Percentiles rank a stretch among this genome's conserved stretches.
Conservation (phyloP, 768 basidiomycete genomes). For the Pisolithus marmoratus region DNA sequence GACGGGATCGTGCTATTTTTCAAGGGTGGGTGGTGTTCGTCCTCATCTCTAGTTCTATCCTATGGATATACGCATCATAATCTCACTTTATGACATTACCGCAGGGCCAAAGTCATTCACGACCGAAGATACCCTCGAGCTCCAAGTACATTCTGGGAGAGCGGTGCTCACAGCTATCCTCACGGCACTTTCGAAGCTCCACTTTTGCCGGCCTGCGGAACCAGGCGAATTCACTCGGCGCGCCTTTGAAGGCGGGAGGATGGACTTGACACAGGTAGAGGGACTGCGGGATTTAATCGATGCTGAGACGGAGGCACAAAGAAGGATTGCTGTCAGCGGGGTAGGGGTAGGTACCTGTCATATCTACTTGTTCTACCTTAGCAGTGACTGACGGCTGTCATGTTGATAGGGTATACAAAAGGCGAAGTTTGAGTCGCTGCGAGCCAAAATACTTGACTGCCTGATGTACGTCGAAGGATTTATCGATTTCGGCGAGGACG, state of each 20-base stretch:
- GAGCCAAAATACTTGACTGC: slow-evolving; percentile 62
- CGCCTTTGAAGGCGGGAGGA: slow-evolving; percentile 72
- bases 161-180: slow-evolving; percentile 74
- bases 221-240: slow-evolving; percentile 87
- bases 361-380: background rate
- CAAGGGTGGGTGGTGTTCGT: slow-evolving; percentile 43
- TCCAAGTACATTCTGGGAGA: slow-evolving; percentile 84
- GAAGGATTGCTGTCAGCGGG: slow-evolving; percentile 63
- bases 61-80: background rate
- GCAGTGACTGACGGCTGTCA: background rate
- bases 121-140: slow-evolving; percentile 73
- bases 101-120: slow-evolving; percentile 79
- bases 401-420: slow-evolving; percentile 55
- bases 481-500: slow-evolving; percentile 88
- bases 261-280: slow-evolving; percentile 88
- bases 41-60: background rate
- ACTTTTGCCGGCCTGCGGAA: slow-evolving; percentile 70
- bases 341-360: slow-evolving; percentile 49
- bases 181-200: slow-evolving; percentile 51
- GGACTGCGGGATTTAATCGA: slow-evolving; percentile 83
- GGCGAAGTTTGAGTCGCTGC: slow-evolving; percentile 55
- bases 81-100: background rate
- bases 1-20: slow-evolving; percentile 82
- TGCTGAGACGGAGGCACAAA: slow-evolving; percentile 81
- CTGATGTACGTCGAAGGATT: slow-evolving; percentile 81